Conservation (phyloP, 495 filamentous ascomycete genomes). For the Penicillium arizonense region DNA sequence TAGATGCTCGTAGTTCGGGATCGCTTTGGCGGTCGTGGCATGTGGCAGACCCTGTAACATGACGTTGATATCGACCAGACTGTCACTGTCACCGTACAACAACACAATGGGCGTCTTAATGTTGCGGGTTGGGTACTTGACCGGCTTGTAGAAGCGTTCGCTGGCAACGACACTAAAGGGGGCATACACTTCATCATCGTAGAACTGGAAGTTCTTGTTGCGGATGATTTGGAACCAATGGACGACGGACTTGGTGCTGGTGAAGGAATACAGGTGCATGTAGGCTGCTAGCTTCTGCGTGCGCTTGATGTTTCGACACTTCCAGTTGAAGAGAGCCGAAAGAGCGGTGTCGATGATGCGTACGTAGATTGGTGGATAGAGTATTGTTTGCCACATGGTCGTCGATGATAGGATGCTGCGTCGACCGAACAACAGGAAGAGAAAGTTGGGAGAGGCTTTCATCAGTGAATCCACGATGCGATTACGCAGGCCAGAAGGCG, state of each 20-base stretch:
- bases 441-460: slow-evolving; percentile 88
- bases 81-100: slow-evolving; percentile 90
- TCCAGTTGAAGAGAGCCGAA: slow-evolving; percentile 85
- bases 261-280: slow-evolving; percentile 92
- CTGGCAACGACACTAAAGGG: slow-evolving; percentile 57
- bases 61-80: slow-evolving; percentile 88
- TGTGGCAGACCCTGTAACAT: slow-evolving; percentile 86
- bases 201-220: slow-evolving; percentile 95
- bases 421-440: slow-evolving; percentile 94
- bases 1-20: slow-evolving; percentile 91
- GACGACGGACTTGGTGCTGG: slow-evolving; percentile 90
- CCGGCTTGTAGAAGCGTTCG: slow-evolving; percentile 78
- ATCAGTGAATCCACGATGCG: slow-evolving; percentile 87
- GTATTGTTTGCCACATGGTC: slow-evolving; percentile 94
- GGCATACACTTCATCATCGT: slow-evolving; percentile 84
- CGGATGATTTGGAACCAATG: slow-evolving; percentile 99
- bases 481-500: slow-evolving; percentile 84
- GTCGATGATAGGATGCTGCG: slow-evolving; percentile 88
- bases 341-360: slow-evolving; percentile 83
- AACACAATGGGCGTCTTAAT: slow-evolving; percentile 95
- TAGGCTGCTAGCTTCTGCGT: slow-evolving; percentile 97
- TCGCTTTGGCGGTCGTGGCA: slow-evolving; percentile 78
- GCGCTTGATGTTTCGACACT: slow-evolving; percentile 76
- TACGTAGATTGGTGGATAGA: slow-evolving; percentile 93
- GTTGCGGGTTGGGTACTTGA: slow-evolving; percentile 92